phyloP scores from a whole-genome alignment of 1,284 basidiomycete genomes.

The Nidula niveotomentosa region DNA sequence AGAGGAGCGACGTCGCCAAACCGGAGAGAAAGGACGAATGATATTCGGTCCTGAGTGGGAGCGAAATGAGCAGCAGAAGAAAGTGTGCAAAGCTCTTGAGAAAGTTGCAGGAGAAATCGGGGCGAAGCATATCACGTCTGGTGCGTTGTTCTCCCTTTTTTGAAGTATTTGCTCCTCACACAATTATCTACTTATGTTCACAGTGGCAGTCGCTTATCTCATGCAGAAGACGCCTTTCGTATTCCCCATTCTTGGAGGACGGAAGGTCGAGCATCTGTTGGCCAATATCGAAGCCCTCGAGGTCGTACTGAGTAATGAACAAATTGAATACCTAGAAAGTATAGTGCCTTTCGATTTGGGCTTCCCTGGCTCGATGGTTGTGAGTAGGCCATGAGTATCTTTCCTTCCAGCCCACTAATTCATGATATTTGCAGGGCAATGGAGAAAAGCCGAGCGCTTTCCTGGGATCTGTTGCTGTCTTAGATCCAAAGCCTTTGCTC shows the following conservation, averaged over 20 bases:
- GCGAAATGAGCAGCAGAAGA: no score
- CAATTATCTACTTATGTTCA: background rate
- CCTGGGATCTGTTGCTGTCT: background rate
- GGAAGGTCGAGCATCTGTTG: conserved; percentile 46
- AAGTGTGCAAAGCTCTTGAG: no score
- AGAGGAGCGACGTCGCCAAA: no score
- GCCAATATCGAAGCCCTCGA: conserved; percentile 46
- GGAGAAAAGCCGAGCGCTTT: background rate
- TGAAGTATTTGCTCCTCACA: background rate
- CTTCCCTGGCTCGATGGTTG: conserved; percentile 37
- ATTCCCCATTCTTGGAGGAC: conserved; percentile 47
- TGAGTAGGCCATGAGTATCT: conserved; percentile 20
- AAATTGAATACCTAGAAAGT: conserved; percentile 41
- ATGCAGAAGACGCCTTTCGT: conserved; percentile 47
- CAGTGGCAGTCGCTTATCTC: conserved; percentile 44
- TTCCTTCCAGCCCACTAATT: background rate
- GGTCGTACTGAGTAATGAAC: conserved; percentile 35
- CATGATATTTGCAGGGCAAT: background rate
- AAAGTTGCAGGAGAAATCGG: no score
- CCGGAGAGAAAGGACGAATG: no score
- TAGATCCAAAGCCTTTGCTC: background rate
- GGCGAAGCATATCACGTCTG: conserved; percentile 10
- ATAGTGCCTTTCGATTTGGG: conserved; percentile 39
- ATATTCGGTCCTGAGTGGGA: no score
- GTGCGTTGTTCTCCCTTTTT: conserved; percentile 9